Conservation (phyloP, 2,329 filamentous ascomycete species). For the Paracamarosporium sp. region DNA sequence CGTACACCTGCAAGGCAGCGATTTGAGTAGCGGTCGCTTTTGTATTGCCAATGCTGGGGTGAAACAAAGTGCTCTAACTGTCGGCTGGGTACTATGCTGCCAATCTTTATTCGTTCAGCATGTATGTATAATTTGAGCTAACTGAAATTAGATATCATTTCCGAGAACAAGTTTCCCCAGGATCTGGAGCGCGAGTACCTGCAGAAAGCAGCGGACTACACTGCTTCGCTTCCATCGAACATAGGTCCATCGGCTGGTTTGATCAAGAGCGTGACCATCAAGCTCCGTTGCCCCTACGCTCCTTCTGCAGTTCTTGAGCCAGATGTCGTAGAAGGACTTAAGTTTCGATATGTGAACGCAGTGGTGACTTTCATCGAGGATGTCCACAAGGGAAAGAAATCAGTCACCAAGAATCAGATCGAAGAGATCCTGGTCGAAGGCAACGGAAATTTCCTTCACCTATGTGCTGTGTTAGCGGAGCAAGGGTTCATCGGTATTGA, state of each 20-base stretch:
- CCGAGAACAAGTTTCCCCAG: conserved; percentile 7
- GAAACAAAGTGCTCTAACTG: background rate
- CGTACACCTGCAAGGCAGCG: background rate
- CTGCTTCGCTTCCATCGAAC: conserved; percentile 59
- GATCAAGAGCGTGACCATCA: conserved; percentile 23
- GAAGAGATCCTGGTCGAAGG: conserved; percentile 19
- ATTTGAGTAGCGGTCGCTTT: background rate
- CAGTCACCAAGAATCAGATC: conserved; percentile 17
- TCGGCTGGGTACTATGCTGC: background rate
- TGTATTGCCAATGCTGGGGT: background rate
- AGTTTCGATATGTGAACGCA: conserved; percentile 26
- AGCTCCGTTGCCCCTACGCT: conserved; percentile 22
- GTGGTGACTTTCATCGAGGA: conserved; percentile 28
- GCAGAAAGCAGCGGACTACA: conserved; percentile 30
- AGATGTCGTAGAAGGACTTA: conserved; percentile 20
- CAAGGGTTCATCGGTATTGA: conserved; percentile 24
- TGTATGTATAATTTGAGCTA: background rate
- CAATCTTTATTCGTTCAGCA: background rate
- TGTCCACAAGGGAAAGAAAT: conserved; percentile 11
- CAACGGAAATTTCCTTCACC: conserved; percentile 29
- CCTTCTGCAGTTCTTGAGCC: conserved; percentile 5
- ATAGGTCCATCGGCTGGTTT: background rate
- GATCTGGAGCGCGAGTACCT: background rate
- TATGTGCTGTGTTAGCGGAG: conserved; percentile 29
- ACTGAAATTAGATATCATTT: background rate